A percentile compares a stretch with the other conserved stretches of the same genome.
Evolutionary conservation across 2,329 filamentous ascomycete genomes (phyloP).

Genomic region (Beauveria brongniartii): DNA sequence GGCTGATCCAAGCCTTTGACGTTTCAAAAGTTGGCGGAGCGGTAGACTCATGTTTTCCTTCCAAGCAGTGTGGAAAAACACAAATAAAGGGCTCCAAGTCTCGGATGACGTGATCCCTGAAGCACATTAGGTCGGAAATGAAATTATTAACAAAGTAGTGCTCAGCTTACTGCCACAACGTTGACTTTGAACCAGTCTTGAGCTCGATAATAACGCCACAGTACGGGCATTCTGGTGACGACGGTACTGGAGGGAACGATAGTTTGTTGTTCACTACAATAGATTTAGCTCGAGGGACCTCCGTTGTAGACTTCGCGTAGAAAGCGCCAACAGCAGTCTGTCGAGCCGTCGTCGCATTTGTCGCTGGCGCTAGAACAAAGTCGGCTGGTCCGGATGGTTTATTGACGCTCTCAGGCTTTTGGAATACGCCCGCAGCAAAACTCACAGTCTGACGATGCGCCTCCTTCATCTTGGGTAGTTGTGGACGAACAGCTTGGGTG

Average conservation of each 20-base stretch:
- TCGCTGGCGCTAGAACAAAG: conserved; percentile 11
- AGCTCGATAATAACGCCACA: conserved; percentile 17
- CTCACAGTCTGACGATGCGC: conserved; percentile 8
- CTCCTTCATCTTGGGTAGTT: conserved; percentile 13
- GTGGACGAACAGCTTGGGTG: background rate
- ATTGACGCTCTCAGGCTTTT: conserved; percentile 9
- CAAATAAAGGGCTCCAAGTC: conserved; percentile 17
- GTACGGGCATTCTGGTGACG: conserved; percentile 15
- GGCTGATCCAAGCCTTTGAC: conserved; percentile 16
- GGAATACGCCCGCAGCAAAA: conserved; percentile 10
- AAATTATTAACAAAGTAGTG: background rate
- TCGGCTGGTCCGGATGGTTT: background rate
- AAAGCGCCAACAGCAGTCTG: conserved; percentile 17
- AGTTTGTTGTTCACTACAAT: conserved; percentile 16
- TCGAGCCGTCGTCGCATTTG: conserved; percentile 17
- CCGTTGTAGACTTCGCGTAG: conserved; percentile 14
- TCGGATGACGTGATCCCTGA: conserved; percentile 15
- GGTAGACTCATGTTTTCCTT: conserved; percentile 4
- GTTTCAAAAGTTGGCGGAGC: conserved; percentile 16
- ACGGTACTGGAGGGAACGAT: conserved; percentile 15
- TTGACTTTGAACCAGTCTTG: conserved; percentile 7
- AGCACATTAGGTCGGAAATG: background rate
- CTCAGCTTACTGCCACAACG: conserved; percentile 12
- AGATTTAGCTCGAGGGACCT: conserved; percentile 17
- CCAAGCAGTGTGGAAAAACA: conserved; percentile 11